Evolutionary conservation across 345 rosid species (phyloP), one percentile per base, ranked within the genome.

Genomic region (Citrus trifoliata): DNA sequence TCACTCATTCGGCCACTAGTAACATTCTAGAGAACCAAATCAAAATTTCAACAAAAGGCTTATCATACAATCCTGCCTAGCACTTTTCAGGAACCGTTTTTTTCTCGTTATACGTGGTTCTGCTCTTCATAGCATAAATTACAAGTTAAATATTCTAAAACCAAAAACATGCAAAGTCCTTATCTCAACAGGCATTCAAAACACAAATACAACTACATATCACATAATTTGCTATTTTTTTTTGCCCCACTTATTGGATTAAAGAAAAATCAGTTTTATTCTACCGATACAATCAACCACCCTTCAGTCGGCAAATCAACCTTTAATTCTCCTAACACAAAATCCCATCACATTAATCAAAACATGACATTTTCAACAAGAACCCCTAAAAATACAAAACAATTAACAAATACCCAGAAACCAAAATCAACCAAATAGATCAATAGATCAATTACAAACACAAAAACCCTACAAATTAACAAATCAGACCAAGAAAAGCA

Each of bases 291-390:
- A 70, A 51, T 24, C 61, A 37, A 60, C 68, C 37, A 21, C 27
- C 59, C 51, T 55, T 51, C 19, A 78, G 69, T 68, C 69, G 76
- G 61, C 53, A 70, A 69, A 46, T 71, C 18, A 80, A 61, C 65
- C n/a, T 58, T 67, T 62, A 62, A 32, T 68, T 10, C 22, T 51
- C 76, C 58, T 25, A 24, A 51, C 42, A 72, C 28, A 78, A 24
- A 76, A 80, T 46, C 51, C 51, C 51, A 46, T 46, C 51, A 46
- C 51, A 46, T 46, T 46, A 46, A 46, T n/a, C 76, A 51, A 76
- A 59, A 51, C 76, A 60, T 32, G 22, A 70, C 25, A 67, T 56
- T 76, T 48, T 60, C 56, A 30, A 40, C 35, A 69, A 37, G 19
- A 69, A 70, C 58, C 37, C 48, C 25, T 33, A 65, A 70, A 74